Evolutionary conservation across 768 basidiomycete genomes (phyloP), one percentile per base, ranked within the genome.

Genomic region (Rhodosporidiobolus sp.): DNA sequence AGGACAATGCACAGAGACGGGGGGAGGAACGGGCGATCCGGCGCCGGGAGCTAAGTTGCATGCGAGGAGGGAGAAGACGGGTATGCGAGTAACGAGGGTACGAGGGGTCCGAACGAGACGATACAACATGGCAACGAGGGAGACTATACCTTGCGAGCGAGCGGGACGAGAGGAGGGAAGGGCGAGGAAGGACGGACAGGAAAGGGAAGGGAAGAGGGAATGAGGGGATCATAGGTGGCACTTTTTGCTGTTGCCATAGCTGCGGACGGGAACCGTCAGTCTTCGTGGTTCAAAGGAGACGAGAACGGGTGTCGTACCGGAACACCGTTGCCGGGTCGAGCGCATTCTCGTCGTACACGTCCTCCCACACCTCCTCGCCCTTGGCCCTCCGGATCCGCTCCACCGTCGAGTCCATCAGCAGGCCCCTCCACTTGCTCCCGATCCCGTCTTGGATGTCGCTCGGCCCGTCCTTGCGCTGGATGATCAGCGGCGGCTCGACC

Each of bases 401-500:
- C 11, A 66, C 65, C 50, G 75, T 76, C 57, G 65, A 67, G 46
- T 76, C 75, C 71, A 69, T 67, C 43, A 76, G 45, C 55, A 67
- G 20, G 0, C 75, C 71, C 8, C 75, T n/a, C 75, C 75, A 76
- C 54, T 67, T 68, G 65, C 71, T 73, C 30, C 75, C 71, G 34
- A 70, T 65, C 17, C 75, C 75, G 14, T 45, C 35, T 63, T 73
- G 71, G 26, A 76, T 74, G 46, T 78, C 77, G 24, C 71, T 73
- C 49, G 77, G 68, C 22, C 75, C 72, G 60, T 78, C 77, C 54
- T 79, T 79, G 20, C 77, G 57, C 63, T 79, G 78, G 45, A 79
- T 78, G 57, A 79, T 74, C n/a, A 79, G 54, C 5, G 78, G 71
- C n/a, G 78, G 78, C 56, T 79, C 76, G 68, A 79, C 59, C 11